These are phyloP conservation scores for Mycosphaerelloides madeirae DNA, from an alignment of 2,329 filamentous ascomycete genomes.

Conservation along the genomic window DNA sequence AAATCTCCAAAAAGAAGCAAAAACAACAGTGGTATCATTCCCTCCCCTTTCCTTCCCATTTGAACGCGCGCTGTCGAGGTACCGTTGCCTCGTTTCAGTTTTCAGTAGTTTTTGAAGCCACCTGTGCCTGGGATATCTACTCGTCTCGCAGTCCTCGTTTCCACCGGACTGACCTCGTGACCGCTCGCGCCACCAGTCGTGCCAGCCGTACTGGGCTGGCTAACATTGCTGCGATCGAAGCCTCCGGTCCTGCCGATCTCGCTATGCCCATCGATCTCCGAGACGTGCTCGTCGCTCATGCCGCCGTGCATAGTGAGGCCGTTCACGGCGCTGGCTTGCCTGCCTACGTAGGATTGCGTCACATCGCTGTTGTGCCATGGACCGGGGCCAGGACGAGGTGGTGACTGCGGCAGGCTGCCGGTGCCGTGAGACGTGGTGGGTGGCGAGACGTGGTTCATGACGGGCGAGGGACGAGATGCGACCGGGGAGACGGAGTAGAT, in stretches of 20 bases:
- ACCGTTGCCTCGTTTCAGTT: too few relatives aligned
- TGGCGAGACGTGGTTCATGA: constrained; percentile 14
- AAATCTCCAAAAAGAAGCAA: neutral
- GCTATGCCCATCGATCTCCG: constrained; percentile 10
- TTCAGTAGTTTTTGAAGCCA: too few relatives aligned
- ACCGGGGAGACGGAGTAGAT: constrained; percentile 14
- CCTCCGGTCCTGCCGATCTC: constrained; percentile 4
- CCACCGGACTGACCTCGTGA: constrained; percentile 18
- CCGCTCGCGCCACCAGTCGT: constrained; percentile 7
- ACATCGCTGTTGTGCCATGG: constrained; percentile 29
- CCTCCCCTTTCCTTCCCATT: neutral
- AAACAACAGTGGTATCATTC: constrained; percentile 4
- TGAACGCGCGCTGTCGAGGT: too few relatives aligned
- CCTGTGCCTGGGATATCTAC: too few relatives aligned
- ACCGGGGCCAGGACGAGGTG: constrained; percentile 20
- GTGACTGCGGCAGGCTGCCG: constrained; percentile 9
- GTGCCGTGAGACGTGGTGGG: constrained; percentile 9
- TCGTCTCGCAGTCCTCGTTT: constrained; percentile 8
- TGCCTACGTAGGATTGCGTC: constrained; percentile 40
- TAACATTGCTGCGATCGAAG: constrained; percentile 6
- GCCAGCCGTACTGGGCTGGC: constrained; percentile 9
- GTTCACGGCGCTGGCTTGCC: constrained; percentile 41
- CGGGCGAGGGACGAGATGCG: too few relatives aligned
- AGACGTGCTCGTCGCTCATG: constrained; percentile 9
- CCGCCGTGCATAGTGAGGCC: constrained; percentile 45